Percentiles rank a stretch among this genome's conserved stretches.
Conservation (phyloP, 2,329 filamentous ascomycete species). For the Fusarium irregulare region DNA sequence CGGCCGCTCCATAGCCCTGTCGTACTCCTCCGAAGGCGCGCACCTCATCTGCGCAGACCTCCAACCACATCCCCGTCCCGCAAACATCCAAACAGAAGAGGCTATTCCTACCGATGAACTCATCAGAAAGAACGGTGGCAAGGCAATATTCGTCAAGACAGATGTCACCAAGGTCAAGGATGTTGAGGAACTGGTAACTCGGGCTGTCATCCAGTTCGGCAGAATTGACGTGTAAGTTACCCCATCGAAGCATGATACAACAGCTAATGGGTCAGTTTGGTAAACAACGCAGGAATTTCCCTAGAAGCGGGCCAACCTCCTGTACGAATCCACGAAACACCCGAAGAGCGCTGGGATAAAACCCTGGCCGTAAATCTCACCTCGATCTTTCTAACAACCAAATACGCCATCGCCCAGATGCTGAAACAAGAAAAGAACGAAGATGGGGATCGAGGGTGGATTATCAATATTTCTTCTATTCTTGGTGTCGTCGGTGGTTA, state of each 20-base stretch:
- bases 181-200: slow-evolving; percentile 52
- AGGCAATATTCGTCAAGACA: slow-evolving; percentile 56
- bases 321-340: slow-evolving; percentile 57
- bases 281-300: slow-evolving; percentile 58
- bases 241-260: accelerated
- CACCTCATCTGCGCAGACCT: slow-evolving; percentile 57
- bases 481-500: slow-evolving; percentile 52
- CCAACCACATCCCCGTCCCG: slow-evolving; percentile 39
- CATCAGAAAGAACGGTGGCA: slow-evolving; percentile 50
- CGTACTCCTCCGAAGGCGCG: slow-evolving; percentile 56
- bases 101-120: slow-evolving; percentile 48
- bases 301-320: slow-evolving; percentile 29
- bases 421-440: slow-evolving; percentile 56
- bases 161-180: slow-evolving; percentile 55
- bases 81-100: slow-evolving; percentile 44
- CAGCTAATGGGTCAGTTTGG: slow-evolving; percentile 45
- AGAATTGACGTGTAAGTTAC: slow-evolving; percentile 44
- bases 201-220: slow-evolving; percentile 33
- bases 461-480: slow-evolving; percentile 61
- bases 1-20: slow-evolving; percentile 58
- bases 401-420: slow-evolving; percentile 62
- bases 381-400: slow-evolving; percentile 56
- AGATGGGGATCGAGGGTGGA: slow-evolving; percentile 59
- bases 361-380: slow-evolving; percentile 54
- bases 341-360: slow-evolving; percentile 58